Base-by-base conservation (phyloP, 345 rosid genomes). In the Camelina neglecta region DNA sequence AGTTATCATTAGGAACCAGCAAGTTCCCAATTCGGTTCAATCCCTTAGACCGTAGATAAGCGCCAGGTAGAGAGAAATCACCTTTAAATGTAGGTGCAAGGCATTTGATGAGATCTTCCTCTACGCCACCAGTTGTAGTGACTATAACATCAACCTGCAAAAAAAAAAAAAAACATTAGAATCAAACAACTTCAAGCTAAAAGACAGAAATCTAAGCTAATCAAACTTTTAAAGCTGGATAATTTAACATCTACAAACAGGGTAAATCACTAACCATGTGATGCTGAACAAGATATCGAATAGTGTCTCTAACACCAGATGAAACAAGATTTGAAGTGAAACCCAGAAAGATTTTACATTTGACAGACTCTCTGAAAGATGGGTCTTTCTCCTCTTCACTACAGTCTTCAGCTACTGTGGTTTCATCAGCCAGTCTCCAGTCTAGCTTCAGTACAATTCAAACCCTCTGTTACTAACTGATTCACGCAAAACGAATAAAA, bases 241-340 rank as follows among this genome's bases (percentile, higher is more conserved):
- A 0, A 42, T 4, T 47, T 35, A 6, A 45, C 48, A 18, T 16
- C 15, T 23, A 33, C 11, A 13, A 65, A 49, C 47, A 35, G 29
- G 1, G 31, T 18, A 1, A 23, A 23, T 11, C 41, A 74, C 90
- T 84, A 77, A 92, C 98, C 99, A 92, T 90, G 72, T 81, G 90
- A 79, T 93, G 98, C 81, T 93, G 85, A 57, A 84, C 90, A 79
- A 95, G 94, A 75, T 88, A 92, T 20, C 99, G 93, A 79, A 93
- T 68, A 0, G 83, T 85, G 50, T 93, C 99, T 79, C 99, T 85
- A 41, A 93, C 79, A 62, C 99, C 97, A 69, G 99, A 95, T 1
- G 97, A 95, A 77, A 95, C 72, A 38, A 95, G 93, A 86, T 95
- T 95, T 13, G 99, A 95, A 72, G 99, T 95, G 74, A 95, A 95